Base-by-base conservation (phyloP, 2,329 filamentous ascomycete species). In the Penicillium sp. region DNA sequence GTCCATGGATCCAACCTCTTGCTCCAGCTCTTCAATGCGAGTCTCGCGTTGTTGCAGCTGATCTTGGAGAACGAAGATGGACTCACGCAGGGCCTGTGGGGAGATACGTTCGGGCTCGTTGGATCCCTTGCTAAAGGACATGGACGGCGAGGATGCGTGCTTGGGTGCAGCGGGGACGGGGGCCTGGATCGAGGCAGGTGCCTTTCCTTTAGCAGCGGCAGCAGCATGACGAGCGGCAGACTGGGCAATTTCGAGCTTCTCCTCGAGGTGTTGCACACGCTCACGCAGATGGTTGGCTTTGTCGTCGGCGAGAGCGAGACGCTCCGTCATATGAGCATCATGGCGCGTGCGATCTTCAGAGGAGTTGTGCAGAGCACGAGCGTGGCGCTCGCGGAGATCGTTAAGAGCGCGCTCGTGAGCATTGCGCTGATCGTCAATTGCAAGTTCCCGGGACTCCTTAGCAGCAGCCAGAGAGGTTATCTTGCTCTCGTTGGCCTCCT, bases 51-150 rank as follows among this genome's bases (percentile, higher is more conserved):
- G 91, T 71, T 97, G 94, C 6, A 99, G 82, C 72, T 99, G 94
- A 71, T 97, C 93, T 74, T 99, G 94, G 21, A 99, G 80, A 15
- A 97, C 94, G 74, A 96, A 86, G 67, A 99, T 97, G 1, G 92
- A 96, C 73, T 99, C 94, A 24, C 94, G 88, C 26, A 99, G 83
- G 6, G 94, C 94, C 73, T 97, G 93, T 1, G 92, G 90, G 2
- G 93, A 97, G 51, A 97, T 90, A 79, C 89, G 96, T 70, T 94
- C 91, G 0, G 90, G 89, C 3, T 86, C 74, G 18, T 82, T 80
- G 44, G 74, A 67, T 53, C 73, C 67, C 55, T 72, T 66, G 23
- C 60, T 69, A 37, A 74, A 71, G 21, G 77, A 74, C 53, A 78
- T 68, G 5, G 80, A 80, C 8, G 80, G 77, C 30, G 76, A 76